Percentiles rank a stretch among this genome's conserved stretches.
Conservation (phyloP, 176 grass and related monocot genomes). For the Areca catechu region DNA sequence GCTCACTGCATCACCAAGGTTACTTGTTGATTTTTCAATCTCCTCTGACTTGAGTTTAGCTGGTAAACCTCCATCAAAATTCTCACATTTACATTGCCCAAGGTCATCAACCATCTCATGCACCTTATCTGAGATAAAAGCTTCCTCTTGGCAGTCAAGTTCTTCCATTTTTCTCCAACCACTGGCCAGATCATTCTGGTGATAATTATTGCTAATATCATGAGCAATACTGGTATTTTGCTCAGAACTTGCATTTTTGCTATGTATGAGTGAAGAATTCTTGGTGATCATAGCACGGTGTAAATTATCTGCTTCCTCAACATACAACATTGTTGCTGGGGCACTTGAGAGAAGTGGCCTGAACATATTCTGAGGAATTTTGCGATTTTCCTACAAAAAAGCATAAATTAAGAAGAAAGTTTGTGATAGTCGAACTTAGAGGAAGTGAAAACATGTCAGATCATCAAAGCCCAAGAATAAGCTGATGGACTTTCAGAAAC, state of each 20-base stretch:
- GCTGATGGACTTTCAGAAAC: no score
- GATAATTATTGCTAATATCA: conserved; percentile 38
- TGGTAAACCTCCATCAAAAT: neutral
- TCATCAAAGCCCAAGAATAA: no score
- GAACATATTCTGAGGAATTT: conserved; percentile 81
- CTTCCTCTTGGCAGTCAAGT: conserved; percentile 43
- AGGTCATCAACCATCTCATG: conserved; percentile 52
- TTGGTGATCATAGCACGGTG: conserved; percentile 49
- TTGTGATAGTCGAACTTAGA: no score
- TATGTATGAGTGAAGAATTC: conserved; percentile 59
- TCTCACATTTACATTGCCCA: conserved; percentile 14
- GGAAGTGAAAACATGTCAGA: no score
- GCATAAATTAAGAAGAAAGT: no score
- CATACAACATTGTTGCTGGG: conserved; percentile 47
- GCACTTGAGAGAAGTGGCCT: conserved; percentile 84
- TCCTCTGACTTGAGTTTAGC: conserved; percentile 3
- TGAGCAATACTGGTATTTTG: conserved; percentile 35
- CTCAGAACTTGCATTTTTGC: conserved; percentile 58
- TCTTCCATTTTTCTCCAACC: conserved; percentile 38
- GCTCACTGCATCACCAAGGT: conserved; percentile 16
- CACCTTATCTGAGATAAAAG: conserved; percentile 81
- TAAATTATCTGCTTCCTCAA: conserved; percentile 41
- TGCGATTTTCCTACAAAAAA: conserved; percentile 68
- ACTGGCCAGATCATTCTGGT: conserved; percentile 32
- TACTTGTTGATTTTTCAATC: conserved; percentile 19